Percentiles rank a stretch among this genome's conserved stretches.
Conservation (phyloP, 2,329 filamentous ascomycete species). For the Ophiostoma triangulosporum region DNA sequence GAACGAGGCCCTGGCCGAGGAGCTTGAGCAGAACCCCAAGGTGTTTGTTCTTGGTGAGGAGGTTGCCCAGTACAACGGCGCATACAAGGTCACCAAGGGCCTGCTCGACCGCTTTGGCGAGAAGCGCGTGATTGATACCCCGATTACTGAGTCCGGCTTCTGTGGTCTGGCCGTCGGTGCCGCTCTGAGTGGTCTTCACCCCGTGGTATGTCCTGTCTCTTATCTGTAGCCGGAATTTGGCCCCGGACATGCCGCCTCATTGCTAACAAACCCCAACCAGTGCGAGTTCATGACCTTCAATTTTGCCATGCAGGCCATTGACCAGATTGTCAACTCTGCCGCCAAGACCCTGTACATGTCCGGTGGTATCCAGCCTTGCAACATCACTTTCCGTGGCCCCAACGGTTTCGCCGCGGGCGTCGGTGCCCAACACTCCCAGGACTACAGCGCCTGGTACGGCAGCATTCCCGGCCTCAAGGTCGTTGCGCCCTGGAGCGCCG, state of each 20-base stretch:
- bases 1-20: slow-evolving; percentile 95
- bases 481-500: slow-evolving; percentile 86
- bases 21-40: slow-evolving; percentile 87
- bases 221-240: background rate
- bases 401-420: slow-evolving; percentile 97
- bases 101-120: slow-evolving; percentile 94
- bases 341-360: slow-evolving; percentile 99
- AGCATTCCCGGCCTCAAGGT: slow-evolving; percentile 97
- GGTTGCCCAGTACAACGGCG: slow-evolving; percentile 98
- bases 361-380: slow-evolving; percentile 97
- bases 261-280: slow-evolving; percentile 29
- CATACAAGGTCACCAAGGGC: slow-evolving; percentile 99
- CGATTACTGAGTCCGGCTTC: slow-evolving; percentile 97
- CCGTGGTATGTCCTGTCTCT: slow-evolving; percentile 53
- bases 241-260: no score
- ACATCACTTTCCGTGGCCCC: slow-evolving; percentile 98
- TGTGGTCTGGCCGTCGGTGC: slow-evolving; percentile 85
- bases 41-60: slow-evolving; percentile 96
- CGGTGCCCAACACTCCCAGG: slow-evolving; percentile 94
- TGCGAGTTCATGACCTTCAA: slow-evolving; percentile 99
- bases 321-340: slow-evolving; percentile 97
- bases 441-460: slow-evolving; percentile 98
- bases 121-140: slow-evolving; percentile 93
- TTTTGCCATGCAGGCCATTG: slow-evolving; percentile 99
- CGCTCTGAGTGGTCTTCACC: slow-evolving; percentile 85